These are phyloP conservation scores for Hemileia vastatrix DNA, from an alignment of 1,284 basidiomycete species.

Conservation along the genomic window DNA sequence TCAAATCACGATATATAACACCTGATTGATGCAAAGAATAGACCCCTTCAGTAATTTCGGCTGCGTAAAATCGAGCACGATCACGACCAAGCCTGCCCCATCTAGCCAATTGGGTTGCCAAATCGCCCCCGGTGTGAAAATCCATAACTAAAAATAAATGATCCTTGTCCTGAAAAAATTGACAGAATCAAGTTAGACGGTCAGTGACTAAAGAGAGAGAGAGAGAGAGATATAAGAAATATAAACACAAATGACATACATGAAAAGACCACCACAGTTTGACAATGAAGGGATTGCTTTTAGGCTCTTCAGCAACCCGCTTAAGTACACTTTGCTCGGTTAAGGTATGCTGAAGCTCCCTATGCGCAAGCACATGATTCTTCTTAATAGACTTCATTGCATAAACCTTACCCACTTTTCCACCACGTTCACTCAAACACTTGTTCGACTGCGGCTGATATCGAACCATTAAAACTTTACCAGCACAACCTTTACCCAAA, in stretches of 20 bases:
- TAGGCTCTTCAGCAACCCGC: conserved; percentile 58
- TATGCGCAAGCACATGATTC: conserved; percentile 84
- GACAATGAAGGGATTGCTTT: conserved; percentile 77
- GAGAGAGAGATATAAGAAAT: not conserved
- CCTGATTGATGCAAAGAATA: conserved; percentile 79
- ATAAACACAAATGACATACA: conserved; percentile 21
- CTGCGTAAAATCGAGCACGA: conserved; percentile 86
- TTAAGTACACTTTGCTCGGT: conserved; percentile 89
- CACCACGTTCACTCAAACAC: conserved; percentile 44
- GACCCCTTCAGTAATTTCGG: conserved; percentile 88
- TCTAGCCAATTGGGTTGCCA: conserved; percentile 87
- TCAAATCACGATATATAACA: conserved; percentile 64
- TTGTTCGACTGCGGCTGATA: not conserved
- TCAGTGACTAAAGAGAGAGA: not conserved
- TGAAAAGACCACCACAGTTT: conserved; percentile 93
- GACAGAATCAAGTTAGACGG: not conserved
- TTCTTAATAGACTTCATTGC: conserved; percentile 96
- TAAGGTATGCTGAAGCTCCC: conserved; percentile 86
- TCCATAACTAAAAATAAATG: conserved; percentile 51
- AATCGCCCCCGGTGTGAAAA: conserved; percentile 90
- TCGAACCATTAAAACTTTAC: conserved; percentile 52
- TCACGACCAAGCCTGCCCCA: conserved; percentile 87
- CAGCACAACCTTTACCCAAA: conserved; percentile 89
- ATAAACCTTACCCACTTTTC: conserved; percentile 59
- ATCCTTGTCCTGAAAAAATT: conserved; percentile 8